Conservation (phyloP, 2,329 filamentous ascomycete species). For the Acrocalymma vagum region DNA sequence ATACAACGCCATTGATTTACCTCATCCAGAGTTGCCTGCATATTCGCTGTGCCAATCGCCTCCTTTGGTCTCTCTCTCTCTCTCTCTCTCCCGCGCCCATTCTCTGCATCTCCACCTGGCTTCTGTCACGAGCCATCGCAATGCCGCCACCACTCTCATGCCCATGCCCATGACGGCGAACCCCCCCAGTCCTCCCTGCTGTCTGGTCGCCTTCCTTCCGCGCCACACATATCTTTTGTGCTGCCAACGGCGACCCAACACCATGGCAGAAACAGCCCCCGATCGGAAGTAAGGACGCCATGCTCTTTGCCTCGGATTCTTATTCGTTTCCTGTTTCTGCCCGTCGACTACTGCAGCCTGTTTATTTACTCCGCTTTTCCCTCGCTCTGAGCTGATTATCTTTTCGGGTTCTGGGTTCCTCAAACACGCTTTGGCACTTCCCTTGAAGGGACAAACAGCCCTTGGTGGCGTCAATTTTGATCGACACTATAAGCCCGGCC, state of each 20-base stretch:
- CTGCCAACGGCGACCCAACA: constrained; percentile 29
- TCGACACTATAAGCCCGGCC: too few relatives aligned
- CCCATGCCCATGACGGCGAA: too few relatives aligned
- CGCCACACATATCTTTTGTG: constrained; percentile 13
- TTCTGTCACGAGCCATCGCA: constrained; percentile 17
- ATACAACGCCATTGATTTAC: constrained; percentile 10
- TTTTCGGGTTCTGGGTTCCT: too few relatives aligned
- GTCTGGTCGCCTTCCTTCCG: constrained; percentile 5
- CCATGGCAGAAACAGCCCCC: constrained; percentile 19
- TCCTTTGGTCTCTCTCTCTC: constrained; percentile 16
- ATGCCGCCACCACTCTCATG: constrained; percentile 8
- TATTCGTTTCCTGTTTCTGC: too few relatives aligned
- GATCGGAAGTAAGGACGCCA: constrained; percentile 22
- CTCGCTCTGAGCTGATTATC: too few relatives aligned
- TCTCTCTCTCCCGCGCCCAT: constrained; percentile 12
- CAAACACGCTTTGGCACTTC: too few relatives aligned
- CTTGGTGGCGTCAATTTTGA: too few relatives aligned
- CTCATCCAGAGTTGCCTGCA: constrained; percentile 13
- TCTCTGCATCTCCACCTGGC: constrained; percentile 20
- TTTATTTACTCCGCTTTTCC: too few relatives aligned
- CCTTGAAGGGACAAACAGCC: too few relatives aligned
- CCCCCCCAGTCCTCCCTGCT: constrained; percentile 7
- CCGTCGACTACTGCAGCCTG: too few relatives aligned
- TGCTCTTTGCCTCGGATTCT: too few relatives aligned
- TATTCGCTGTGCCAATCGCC: constrained; percentile 20